Base-by-base conservation (phyloP, 139 green algal genomes). In the Coelastrella sp. region DNA sequence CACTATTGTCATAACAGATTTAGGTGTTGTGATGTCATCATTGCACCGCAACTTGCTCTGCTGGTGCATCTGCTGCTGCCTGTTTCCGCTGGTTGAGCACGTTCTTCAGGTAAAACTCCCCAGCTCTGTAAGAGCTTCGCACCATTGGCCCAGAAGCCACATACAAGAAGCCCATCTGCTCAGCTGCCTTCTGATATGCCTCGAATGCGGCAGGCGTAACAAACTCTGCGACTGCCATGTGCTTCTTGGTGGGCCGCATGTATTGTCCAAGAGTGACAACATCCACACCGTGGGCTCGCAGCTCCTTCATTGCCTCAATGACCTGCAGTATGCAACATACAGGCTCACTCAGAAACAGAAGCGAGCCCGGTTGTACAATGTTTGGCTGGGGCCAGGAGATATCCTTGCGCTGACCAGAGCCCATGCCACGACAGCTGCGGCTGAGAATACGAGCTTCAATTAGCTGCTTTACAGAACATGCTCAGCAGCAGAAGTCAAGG, bases 181-280 rank as follows among this genome's bases (percentile, higher is more conserved):
- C 93, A 0, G 97, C 97, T 14, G 92, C 89, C 90, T 94, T 84
- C 87, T 98, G 92, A 87, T 98, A 99, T 0, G 89, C 91, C n/a
- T 95, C 91, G 92, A 99, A 99, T 5, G 97, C 97, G 89, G 98
- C 97, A 3, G 98, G 98, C 4, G 98, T 99, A 7, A 99, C 97
- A 90, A 98, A 99, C 94, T 99, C 98, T 5, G 91, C 89, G 61
- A 99, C 98, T n/a, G 97, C 92, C 96, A 99, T 98, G 95, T 99
- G 98, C 54, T 97, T 95, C 89, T 98, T 99, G 17, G 98, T 99
- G 80, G 98, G 98, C 66, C 97, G 96, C 97, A 99, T 98, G 96
- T 99, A 99, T 96, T 99, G 98, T 3, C 98, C 98, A 60, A 99
- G 94, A 17, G 98, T 99, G 54, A 99, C 95, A 56, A 99, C 98